Conservation (phyloP, 139 green algal genomes). For the Nannochloris sp. region DNA sequence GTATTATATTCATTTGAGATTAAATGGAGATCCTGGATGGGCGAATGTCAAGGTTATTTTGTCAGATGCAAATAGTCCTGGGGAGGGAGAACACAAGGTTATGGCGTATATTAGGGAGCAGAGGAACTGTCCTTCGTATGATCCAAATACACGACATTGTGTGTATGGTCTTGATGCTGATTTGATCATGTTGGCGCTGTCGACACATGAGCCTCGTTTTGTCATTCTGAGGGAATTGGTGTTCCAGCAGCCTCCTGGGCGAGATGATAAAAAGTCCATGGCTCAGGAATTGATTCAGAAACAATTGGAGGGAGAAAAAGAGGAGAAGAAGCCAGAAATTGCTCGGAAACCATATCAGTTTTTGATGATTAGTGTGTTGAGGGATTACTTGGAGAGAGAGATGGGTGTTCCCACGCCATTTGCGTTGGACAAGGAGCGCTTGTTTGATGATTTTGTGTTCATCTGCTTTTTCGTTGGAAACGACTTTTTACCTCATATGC, state of each 20-base stretch:
- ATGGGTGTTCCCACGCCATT: slow-evolving; percentile 39
- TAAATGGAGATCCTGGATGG: slow-evolving; percentile 91
- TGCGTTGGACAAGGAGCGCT: slow-evolving; percentile 55
- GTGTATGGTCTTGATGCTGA: slow-evolving; percentile 98
- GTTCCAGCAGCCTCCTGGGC: neutral
- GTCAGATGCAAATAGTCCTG: slow-evolving; percentile 87
- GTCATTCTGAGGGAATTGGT: slow-evolving; percentile 76
- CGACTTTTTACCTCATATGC: slow-evolving; percentile 99
- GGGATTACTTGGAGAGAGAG: slow-evolving; percentile 93
- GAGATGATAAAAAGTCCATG: neutral
- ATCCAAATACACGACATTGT: slow-evolving; percentile 76
- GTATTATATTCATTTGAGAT: slow-evolving; percentile 90
- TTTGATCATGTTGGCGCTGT: slow-evolving; percentile 95
- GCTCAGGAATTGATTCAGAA: neutral
- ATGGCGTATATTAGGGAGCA: slow-evolving; percentile 88
- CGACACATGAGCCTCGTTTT: slow-evolving; percentile 87
- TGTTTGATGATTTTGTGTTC: slow-evolving; percentile 90
- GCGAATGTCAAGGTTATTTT: slow-evolving; percentile 73
- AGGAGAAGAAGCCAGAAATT: slow-evolving; percentile 39
- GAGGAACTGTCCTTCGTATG: slow-evolving; percentile 59
- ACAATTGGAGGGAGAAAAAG: slow-evolving; percentile 5
- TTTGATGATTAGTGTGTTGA: slow-evolving; percentile 68
- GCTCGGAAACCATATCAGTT: slow-evolving; percentile 90
- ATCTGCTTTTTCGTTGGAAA: slow-evolving; percentile 99
- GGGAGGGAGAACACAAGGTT: slow-evolving; percentile 99